Percentiles rank a stretch among this genome's conserved stretches.
Evolutionary conservation across 2,329 filamentous ascomycete species (phyloP).

Genomic region (Penicillium crustosum): DNA sequence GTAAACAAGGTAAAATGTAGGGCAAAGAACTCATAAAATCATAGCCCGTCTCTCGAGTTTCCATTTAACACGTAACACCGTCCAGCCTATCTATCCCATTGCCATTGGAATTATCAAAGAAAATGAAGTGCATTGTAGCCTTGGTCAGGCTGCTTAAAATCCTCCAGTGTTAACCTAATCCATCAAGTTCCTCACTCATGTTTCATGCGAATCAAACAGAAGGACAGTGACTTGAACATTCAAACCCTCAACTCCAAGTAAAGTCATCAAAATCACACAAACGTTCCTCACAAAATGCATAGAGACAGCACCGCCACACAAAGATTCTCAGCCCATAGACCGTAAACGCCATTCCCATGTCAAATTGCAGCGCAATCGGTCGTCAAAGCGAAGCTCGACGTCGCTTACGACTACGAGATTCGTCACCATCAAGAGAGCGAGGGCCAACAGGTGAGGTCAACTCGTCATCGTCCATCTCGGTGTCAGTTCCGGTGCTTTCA

Average conservation of each 20-base stretch:
- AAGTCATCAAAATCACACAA: neutral
- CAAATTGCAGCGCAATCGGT: neutral
- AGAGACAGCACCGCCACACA: neutral
- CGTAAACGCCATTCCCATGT: conserved; percentile 1
- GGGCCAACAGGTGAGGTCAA: neutral
- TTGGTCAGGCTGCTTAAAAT: neutral
- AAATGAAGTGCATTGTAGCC: neutral
- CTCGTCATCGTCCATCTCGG: conserved; percentile 13
- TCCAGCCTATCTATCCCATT: neutral
- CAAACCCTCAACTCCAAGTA: neutral
- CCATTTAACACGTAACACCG: neutral
- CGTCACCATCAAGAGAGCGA: neutral
- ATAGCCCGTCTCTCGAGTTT: neutral
- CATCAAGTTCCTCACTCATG: neutral
- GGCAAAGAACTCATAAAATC: neutral
- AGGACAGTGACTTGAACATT: neutral
- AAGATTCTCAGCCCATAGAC: neutral
- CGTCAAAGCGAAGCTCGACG: conserved; percentile 20
- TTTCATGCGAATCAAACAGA: neutral
- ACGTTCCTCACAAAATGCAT: conserved; percentile 1
- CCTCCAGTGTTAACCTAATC: neutral
- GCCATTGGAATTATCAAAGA: neutral
- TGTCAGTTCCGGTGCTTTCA: conserved; percentile 6
- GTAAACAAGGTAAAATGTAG: neutral
- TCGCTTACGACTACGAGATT: conserved; percentile 9